Base-by-base conservation (phyloP, 768 basidiomycete genomes). In the Russula emetica region DNA sequence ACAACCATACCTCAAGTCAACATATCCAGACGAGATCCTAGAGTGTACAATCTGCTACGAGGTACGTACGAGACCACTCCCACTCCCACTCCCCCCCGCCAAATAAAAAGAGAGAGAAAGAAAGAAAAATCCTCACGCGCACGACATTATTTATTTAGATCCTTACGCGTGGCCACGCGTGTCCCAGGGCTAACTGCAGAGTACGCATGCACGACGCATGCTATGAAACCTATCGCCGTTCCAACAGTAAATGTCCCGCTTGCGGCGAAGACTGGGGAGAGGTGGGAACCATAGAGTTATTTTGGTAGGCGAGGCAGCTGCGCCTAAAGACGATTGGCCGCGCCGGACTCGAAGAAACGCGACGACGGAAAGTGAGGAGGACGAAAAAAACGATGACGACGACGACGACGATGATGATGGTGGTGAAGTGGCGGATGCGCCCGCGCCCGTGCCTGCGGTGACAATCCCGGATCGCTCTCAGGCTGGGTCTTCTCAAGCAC, bases 1-100 rank as follows among this genome's bases (percentile, higher is more conserved):
- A 7, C 74, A 76, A 2, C 79, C 82, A 0, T 95, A 94, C 70
- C 80, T 95, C 64, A 86, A 85, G 69, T 79, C 82, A 18, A 86
- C 83, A 4, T 95, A 86, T 72, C 78, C 84, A 0, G 85, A 90
- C 2, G 87, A 91, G 55, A 74, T 83, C 18, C 69, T 85, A 3
- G 87, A 91, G 66, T 94, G 92, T 70, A 82, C 82, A 2, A 81
- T 87, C 54, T 94, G 92, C 75, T 71, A 79, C 64, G 87, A 89
- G 76, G 88, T 90, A 60, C 16, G 76, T 13, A 10, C 72, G 2
- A 20, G n/a, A 32, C 32, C 16, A 20, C 22, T 44, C 32, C 30
- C 10, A 42, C 30, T 34, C 32, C 32, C 32, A 4, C 30, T 10
- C 2, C 34, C 34, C 34, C 34, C 34, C n/a, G n/a, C n/a, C 34